Base-by-base conservation (phyloP, 2,329 filamentous ascomycete genomes). In the Colletotrichum brevisporum region DNA sequence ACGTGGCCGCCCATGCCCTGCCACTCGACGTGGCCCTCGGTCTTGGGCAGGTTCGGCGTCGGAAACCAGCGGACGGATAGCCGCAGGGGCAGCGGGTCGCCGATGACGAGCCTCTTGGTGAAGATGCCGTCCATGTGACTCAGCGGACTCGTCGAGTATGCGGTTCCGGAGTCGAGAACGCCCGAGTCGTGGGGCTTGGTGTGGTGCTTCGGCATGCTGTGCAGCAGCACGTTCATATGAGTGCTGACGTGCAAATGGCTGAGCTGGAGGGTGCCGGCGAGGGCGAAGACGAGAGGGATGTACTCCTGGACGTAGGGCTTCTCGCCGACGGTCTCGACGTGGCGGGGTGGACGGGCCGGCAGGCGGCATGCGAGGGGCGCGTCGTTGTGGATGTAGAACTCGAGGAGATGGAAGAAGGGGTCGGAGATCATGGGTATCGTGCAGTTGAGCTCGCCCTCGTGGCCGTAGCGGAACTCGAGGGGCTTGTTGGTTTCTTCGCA, bases 311-410 rank as follows among this genome's bases (percentile, higher is more conserved):
- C 81, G 43, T 82, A 79, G 1, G 81, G 81, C 71, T 80, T 79
- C 77, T 86, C 86, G 78, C 86, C 87, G 8, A 89, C 79, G 41
- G 86, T 80, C 75, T 89, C 84, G 72, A 89, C 80, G 71, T 88
- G 84, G 8, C 83, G 81, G 13, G 86, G 78, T 0, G 95, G 95
- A 8, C 92, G 90, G 0, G 94, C 89, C 31, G 95, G 94, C 15
- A 98, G 89, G 60, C 96, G 95, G 81, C 96, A 99, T 63, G 94
- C 91, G 57, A 98, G 86, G 10, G 96, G 96, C 18, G 94, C 95
- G 82, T 99, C 96, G 83, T 92, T 94, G 86, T 98, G 96, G 79
- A 98, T 91, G 86, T 98, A 98, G 87, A 98, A 98, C 83, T 98
- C 93, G 83, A 95, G 91, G 59, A 95, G 88, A 82, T 96, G 93